Conservation (phyloP, 2,329 filamentous ascomycete genomes). For the Colletotrichum chlorophyti region DNA sequence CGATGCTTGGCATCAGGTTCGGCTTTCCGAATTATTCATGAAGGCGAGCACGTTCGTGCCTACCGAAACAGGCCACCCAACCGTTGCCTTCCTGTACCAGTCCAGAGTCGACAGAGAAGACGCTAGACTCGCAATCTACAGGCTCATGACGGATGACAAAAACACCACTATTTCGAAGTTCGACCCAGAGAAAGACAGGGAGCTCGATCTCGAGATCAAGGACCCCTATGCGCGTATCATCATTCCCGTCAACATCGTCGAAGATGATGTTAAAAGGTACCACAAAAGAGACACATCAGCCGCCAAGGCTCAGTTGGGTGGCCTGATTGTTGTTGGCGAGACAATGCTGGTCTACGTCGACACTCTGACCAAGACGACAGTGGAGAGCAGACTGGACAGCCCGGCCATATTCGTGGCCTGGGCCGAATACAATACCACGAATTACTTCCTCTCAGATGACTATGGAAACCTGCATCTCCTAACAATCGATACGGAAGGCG, state of each 20-base stretch:
- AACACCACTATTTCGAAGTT: constrained; percentile 61
- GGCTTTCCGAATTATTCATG: constrained; percentile 66
- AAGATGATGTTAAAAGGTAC: constrained; percentile 65
- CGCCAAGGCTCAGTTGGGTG: constrained; percentile 67
- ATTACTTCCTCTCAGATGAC: constrained; percentile 90
- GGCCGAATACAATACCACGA: constrained; percentile 81
- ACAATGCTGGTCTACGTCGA: constrained; percentile 87
- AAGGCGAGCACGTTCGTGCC: constrained; percentile 64
- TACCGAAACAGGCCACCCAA: constrained; percentile 64
- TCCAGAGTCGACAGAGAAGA: constrained; percentile 58
- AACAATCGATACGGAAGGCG: constrained; percentile 72
- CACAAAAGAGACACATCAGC: constrained; percentile 61
- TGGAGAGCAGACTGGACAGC: constrained; percentile 71
- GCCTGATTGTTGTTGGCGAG: constrained; percentile 78
- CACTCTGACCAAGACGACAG: constrained; percentile 71
- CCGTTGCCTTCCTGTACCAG: constrained; percentile 66
- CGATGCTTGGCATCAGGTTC: constrained; percentile 57
- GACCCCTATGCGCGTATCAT: constrained; percentile 66
- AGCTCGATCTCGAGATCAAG: constrained; percentile 58
- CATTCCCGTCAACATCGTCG: constrained; percentile 64
- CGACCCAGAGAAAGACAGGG: constrained; percentile 60
- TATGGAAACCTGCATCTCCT: constrained; percentile 88
- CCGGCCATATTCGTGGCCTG: constrained; percentile 91
- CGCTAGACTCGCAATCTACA: constrained; percentile 64
- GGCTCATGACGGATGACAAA: constrained; percentile 64